Base-by-base conservation (phyloP, 257 asterid genomes). In the Fraxinus pennsylvanica region DNA sequence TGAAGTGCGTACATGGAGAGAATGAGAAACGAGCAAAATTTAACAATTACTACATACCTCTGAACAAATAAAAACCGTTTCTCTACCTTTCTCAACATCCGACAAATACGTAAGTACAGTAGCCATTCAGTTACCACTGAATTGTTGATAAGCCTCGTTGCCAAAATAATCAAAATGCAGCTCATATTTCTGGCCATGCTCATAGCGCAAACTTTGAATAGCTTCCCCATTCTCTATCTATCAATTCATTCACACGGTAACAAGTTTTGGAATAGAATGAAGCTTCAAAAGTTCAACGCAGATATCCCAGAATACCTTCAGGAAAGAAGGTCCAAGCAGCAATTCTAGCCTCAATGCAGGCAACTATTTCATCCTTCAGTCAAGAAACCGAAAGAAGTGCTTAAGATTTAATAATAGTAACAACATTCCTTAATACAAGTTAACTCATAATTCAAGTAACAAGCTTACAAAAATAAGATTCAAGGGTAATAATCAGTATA, bases 321-420 rank as follows among this genome's bases (percentile, higher is more conserved):
- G 98, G 97, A 61, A 91, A 94, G 84, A 95, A 96, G 38, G 99
- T 96, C 99, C 98, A 96, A 21, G 97, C 90, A 22, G 97, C 97
- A 68, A 93, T 89, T 86, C 87, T 92, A 12, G 84, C 88, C 86
- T 96, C 99, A 15, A 92, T 59, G 35, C 84, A 30, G 13, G 87
- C 81, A 74, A 93, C 86, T 52, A 96, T 33, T 61, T 90, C 91
- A 84, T 93, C 99, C 98, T 96, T 72, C 73, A 82, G 50, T 6
- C 30, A 61, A 76, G 36, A 63, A 19, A 45, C 25, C 9, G 54
- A 54, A 80, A 65, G 75, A 29, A 27, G 47, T 29, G 4, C 30
- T 45, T 13, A 13, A 43, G 17, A 43, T 43, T 43, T 43, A 43
- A 43, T 43, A 43, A 41, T 10, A 10, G 3, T 41, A 41, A 41